These are phyloP conservation scores for Pulveroboletus sp. DNA, from an alignment of 768 basidiomycete genomes.

Conservation along the genomic window DNA sequence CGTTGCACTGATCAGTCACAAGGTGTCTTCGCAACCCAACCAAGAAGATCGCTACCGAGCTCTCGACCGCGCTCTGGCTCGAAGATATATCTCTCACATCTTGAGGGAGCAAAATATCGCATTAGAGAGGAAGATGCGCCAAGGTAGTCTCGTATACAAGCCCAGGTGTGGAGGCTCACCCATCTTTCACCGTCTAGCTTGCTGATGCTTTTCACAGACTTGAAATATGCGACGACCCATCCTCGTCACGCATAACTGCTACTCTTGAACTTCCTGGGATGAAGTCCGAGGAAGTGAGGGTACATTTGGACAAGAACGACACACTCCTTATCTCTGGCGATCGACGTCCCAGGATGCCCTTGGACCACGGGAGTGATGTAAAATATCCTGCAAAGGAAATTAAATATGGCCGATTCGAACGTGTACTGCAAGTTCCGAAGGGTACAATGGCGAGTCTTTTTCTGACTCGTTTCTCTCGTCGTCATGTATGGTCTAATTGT, in stretches of 20 bases:
- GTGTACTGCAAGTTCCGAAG: conserved; percentile 34
- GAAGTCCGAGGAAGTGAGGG: conserved; percentile 32
- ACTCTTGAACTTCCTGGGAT: conserved; percentile 40
- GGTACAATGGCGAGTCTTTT: conserved; percentile 33
- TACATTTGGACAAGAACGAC: conserved; percentile 31
- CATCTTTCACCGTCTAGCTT: background rate
- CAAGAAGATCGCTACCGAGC: conserved; percentile 30
- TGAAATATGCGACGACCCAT: conserved; percentile 38
- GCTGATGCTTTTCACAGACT: conserved; percentile 29
- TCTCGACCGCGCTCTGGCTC: conserved; percentile 30
- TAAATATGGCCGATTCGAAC: conserved; percentile 38
- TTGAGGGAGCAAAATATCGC: conserved; percentile 20
- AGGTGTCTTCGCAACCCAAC: conserved; percentile 22
- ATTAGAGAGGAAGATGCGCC: conserved; percentile 18
- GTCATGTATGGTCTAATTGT: background rate
- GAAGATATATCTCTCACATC: conserved; percentile 26
- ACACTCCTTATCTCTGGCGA: conserved; percentile 35
- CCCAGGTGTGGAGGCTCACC: conserved; percentile 25
- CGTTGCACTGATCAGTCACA: conserved; percentile 14
- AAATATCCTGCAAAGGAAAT: conserved; percentile 36
- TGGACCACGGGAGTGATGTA: conserved; percentile 12
- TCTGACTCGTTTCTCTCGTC: background rate
- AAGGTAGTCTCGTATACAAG: conserved; percentile 31
- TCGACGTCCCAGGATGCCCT: conserved; percentile 19
- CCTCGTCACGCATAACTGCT: conserved; percentile 31